phyloP scores from a whole-genome alignment of 116 monocot species.

The Posidonia oceanica region DNA sequence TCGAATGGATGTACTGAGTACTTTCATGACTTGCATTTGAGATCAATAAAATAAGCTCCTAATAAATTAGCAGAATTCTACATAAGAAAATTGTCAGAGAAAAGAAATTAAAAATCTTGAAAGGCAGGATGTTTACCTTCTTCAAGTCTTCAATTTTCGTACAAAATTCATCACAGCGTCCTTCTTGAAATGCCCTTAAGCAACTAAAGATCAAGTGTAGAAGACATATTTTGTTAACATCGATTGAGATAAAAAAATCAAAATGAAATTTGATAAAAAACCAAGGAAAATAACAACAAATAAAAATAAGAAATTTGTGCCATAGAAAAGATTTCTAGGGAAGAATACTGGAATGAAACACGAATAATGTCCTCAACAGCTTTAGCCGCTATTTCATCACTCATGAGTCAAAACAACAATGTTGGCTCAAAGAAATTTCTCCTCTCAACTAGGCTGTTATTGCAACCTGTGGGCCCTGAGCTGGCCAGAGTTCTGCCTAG shows the following conservation, averaged over 20 bases:
- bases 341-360: no score
- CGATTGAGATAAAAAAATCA: background rate
- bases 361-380: no score
- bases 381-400: no score
- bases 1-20: constrained; percentile 68
- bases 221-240: no score
- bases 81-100: background rate
- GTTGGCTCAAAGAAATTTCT: no score
- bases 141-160: constrained; percentile 48
- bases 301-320: no score
- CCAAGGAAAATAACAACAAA: no score
- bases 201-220: constrained; percentile 30
- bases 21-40: constrained; percentile 77
- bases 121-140: constrained; percentile 28
- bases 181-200: constrained; percentile 85
- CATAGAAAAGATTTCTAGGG: no score
- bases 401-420: no score
- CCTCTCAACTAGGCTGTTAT: no score
- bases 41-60: constrained; percentile 66
- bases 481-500: no score
- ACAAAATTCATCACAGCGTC: constrained; percentile 49
- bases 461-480: no score
- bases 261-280: background rate
- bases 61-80: constrained; percentile 9
- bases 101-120: background rate